Evolutionary conservation across 306 rosid species (phyloP).

Genomic region (Acacia melanoxylon): DNA sequence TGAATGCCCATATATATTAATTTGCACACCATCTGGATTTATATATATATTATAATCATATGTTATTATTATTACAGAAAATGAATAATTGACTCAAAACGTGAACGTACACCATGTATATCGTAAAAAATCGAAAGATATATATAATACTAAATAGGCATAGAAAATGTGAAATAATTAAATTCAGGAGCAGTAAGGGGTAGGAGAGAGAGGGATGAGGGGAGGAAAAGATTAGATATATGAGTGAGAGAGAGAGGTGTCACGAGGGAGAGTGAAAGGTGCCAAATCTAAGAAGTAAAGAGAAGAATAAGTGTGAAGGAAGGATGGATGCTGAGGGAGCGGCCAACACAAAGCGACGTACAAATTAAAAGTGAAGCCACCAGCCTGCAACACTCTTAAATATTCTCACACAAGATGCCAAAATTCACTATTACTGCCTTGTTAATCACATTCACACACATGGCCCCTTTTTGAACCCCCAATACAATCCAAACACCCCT

Average conservation of each 20-base stretch:
- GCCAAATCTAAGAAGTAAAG: neutral
- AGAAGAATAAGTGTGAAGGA: neutral
- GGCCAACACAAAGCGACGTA: constrained; percentile 38
- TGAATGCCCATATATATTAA: neutral
- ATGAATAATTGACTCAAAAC: neutral
- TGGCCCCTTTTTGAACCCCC: neutral
- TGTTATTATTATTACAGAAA: neutral
- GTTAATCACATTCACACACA: constrained; percentile 28
- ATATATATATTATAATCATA: no score
- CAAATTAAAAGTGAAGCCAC: constrained; percentile 65
- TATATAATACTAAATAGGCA: neutral
- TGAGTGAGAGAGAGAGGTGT: constrained; percentile 41
- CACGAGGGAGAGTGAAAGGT: constrained; percentile 64
- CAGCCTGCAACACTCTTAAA: constrained; percentile 35
- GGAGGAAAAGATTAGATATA: neutral
- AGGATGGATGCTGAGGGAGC: neutral
- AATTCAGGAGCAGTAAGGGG: neutral
- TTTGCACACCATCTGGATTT: no score
- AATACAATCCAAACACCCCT: neutral
- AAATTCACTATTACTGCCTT: constrained; percentile 51
- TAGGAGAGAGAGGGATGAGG: neutral
- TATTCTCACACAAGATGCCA: constrained; percentile 37
- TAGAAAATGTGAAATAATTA: neutral
- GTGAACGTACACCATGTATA: neutral
- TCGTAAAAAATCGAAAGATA: neutral